Evolutionary conservation across 2,329 filamentous ascomycete genomes (phyloP).

Genomic region (Aspergillus sclerotialis): DNA sequence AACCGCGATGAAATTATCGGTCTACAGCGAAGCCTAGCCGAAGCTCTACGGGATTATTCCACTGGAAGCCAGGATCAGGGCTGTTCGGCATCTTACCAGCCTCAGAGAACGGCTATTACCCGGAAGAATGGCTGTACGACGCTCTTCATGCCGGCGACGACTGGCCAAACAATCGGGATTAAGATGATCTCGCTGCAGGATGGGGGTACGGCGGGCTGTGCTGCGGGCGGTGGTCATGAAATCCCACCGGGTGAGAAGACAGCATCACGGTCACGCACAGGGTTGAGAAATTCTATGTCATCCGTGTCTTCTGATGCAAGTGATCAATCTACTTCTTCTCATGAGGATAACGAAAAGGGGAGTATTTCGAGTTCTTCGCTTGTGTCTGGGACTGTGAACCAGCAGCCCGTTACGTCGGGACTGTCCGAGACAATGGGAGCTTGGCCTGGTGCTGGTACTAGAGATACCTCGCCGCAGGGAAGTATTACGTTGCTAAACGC

Average conservation of each 20-base stretch:
- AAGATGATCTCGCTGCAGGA: conserved; percentile 56
- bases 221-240: conserved; percentile 25
- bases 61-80: conserved; percentile 53
- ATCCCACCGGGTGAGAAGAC: conserved; percentile 9
- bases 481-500: conserved; percentile 54
- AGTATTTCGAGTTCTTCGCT: conserved; percentile 22
- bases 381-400: conserved; percentile 23
- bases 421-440: conserved; percentile 24
- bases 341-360: conserved; percentile 14
- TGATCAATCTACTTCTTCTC: conserved; percentile 29
- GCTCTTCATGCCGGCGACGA: conserved; percentile 61
- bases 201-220: conserved; percentile 21
- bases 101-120: conserved; percentile 53
- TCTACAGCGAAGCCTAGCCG: conserved; percentile 52
- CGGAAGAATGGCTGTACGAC: conserved; percentile 56
- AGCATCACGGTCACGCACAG: conserved; percentile 9
- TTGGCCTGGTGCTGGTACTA: conserved; percentile 27
- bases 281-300: conserved; percentile 24
- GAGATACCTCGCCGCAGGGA: conserved; percentile 47
- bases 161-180: conserved; percentile 53
- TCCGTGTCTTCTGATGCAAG: conserved; percentile 29
- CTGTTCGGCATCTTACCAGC: conserved; percentile 55
- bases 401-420: conserved; percentile 18
- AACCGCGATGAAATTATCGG: conserved; percentile 50
- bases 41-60: conserved; percentile 59